A percentile compares a stretch with the other conserved stretches of the same genome.
Evolutionary conservation across 257 asterid species (phyloP).

Genomic region (Penstemon newberryi): DNA sequence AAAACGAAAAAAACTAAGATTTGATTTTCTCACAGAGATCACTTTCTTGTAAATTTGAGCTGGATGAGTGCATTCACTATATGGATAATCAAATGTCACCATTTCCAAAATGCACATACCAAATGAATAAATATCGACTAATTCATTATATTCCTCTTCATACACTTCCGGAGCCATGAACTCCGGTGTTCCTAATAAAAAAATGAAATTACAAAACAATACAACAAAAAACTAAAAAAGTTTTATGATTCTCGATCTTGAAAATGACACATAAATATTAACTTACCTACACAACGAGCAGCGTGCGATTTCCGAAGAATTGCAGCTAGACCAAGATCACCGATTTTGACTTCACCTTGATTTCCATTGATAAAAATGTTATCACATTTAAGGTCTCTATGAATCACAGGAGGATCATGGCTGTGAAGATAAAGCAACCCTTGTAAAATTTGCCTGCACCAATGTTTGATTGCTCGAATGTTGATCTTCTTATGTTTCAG

Average conservation of each 20-base stretch:
- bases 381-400: constrained; percentile 90
- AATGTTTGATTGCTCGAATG: constrained; percentile 78
- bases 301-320: constrained; percentile 76
- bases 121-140: constrained; percentile 78
- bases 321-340: constrained; percentile 91
- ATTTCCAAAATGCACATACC: constrained; percentile 94
- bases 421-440: constrained; percentile 85
- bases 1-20: not conserved
- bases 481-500: constrained; percentile 74
- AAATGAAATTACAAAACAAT: not conserved
- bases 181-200: constrained; percentile 74
- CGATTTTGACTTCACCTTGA: constrained; percentile 89
- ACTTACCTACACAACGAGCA: constrained; percentile 81
- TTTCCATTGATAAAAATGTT: constrained; percentile 85
- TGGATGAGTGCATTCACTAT: constrained; percentile 83
- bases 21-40: constrained; percentile 56
- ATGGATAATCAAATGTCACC: constrained; percentile 88
- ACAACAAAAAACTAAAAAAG: not conserved
- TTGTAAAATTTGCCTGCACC: constrained; percentile 85
- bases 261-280: not conserved
- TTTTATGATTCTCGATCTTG: not conserved
- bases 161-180: constrained; percentile 95
- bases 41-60: constrained; percentile 94
- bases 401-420: constrained; percentile 85
- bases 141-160: constrained; percentile 79